These are phyloP conservation scores for Cruciata laevipes DNA, from an alignment of 257 asterid genomes.

Conservation along the genomic window DNA sequence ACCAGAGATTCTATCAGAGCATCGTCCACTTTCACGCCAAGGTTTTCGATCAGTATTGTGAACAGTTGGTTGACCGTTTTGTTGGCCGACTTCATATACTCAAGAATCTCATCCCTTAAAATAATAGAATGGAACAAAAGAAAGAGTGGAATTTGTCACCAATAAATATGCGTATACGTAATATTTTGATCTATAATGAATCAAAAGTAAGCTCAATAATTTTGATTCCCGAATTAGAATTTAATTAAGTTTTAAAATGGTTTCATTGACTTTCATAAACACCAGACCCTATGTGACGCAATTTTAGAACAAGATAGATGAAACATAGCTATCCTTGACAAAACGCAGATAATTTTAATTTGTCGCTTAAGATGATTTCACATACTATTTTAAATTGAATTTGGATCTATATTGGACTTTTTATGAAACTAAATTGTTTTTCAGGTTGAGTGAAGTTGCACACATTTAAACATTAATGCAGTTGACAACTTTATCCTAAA, in stretches of 20 bases:
- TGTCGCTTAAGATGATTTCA: no score
- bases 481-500: no score
- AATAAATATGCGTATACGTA: background rate
- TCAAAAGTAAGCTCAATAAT: background rate
- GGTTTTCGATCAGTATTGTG: background rate
- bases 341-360: no score
- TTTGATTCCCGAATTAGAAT: no score
- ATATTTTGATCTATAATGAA: background rate
- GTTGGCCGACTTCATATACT: background rate
- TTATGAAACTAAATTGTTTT: no score
- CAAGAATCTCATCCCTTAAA: background rate
- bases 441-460: no score
- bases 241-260: background rate
- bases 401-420: no score
- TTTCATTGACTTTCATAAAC: background rate
- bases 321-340: no score
- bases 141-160: background rate
- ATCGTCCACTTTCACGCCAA: background rate
- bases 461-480: no score
- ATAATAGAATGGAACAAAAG: no score
- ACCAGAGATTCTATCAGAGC: background rate
- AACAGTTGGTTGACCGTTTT: background rate
- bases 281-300: background rate
- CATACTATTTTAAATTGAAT: no score
- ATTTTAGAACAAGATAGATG: no score